These are phyloP conservation scores for Phaseolus coccineus DNA, from an alignment of 331 rosid genomes.

Conservation along the genomic window DNA sequence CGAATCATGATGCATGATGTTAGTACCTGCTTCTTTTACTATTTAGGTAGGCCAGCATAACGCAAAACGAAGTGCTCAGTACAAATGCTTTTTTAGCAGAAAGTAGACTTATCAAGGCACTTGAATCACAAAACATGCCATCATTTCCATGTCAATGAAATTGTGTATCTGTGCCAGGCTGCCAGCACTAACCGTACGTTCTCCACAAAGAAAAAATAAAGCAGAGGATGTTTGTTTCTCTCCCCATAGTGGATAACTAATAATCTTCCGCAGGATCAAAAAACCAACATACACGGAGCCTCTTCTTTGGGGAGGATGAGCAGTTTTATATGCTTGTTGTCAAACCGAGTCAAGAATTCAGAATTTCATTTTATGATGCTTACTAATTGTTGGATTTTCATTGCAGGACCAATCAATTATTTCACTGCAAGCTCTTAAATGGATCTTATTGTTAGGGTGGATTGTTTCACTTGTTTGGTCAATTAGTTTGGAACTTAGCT, in stretches of 20 bases:
- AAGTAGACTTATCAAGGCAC: constrained; percentile 41
- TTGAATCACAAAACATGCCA: constrained; percentile 37
- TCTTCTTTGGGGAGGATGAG: constrained; percentile 12
- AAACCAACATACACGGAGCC: background rate
- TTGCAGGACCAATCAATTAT: constrained; percentile 37
- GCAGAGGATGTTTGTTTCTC: constrained; percentile 17
- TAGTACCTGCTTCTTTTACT: constrained; percentile 23
- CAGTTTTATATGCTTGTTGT: constrained; percentile 6
- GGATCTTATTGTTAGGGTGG: constrained; percentile 26
- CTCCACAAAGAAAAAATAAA: constrained; percentile 27
- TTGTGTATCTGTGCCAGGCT: constrained; percentile 30
- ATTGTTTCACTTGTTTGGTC: constrained; percentile 32
- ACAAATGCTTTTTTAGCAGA: constrained; percentile 34
- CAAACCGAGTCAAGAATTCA: constrained; percentile 6
- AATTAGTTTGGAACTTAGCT: constrained; percentile 35
- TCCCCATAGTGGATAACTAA: background rate
- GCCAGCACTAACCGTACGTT: constrained; percentile 27
- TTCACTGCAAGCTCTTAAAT: constrained; percentile 13
- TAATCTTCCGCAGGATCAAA: background rate
- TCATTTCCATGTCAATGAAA: constrained; percentile 31
- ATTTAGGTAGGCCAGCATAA: constrained; percentile 25
- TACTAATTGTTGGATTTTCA: constrained; percentile 28
- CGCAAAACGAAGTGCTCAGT: constrained; percentile 19
- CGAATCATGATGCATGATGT: constrained; percentile 2
- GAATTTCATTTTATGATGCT: background rate